Percentiles rank a stretch among this genome's conserved stretches.
phyloP scores from a whole-genome alignment of 2,329 filamentous ascomycete species.

The Sarocladiaceae sp. region DNA sequence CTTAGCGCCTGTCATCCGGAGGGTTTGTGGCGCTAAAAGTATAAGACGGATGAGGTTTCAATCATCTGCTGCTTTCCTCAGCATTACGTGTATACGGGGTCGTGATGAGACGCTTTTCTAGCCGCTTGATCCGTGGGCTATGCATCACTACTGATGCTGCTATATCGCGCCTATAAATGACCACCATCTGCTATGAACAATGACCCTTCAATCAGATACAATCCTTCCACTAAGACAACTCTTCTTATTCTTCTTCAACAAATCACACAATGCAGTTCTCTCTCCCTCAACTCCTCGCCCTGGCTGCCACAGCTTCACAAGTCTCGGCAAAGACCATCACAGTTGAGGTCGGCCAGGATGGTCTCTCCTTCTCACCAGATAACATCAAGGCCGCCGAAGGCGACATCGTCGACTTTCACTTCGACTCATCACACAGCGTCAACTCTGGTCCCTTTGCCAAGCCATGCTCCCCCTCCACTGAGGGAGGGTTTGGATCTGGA shows the following conservation, averaged over 20 bases:
- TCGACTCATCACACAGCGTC: conserved; percentile 33
- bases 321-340: conserved; percentile 26
- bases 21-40: neutral
- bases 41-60: neutral
- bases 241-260: no score
- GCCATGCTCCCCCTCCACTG: conserved; percentile 28
- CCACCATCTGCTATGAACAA: no score
- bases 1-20: neutral
- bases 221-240: no score
- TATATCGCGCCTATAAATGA: no score
- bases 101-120: neutral
- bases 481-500: conserved; percentile 31
- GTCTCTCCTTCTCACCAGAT: conserved; percentile 26
- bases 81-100: neutral
- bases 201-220: neutral
- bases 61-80: neutral
- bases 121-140: neutral
- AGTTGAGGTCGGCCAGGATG: conserved; percentile 26
- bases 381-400: conserved; percentile 25
- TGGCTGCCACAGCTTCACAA: conserved; percentile 19
- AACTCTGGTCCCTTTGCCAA: conserved; percentile 28
- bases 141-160: no score
- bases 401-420: conserved; percentile 34
- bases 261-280: conserved; percentile 16
- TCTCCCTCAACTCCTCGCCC: conserved; percentile 21